These are phyloP conservation scores for Dovyalis caffra DNA, from an alignment of 345 rosid genomes.

Conservation along the genomic window DNA sequence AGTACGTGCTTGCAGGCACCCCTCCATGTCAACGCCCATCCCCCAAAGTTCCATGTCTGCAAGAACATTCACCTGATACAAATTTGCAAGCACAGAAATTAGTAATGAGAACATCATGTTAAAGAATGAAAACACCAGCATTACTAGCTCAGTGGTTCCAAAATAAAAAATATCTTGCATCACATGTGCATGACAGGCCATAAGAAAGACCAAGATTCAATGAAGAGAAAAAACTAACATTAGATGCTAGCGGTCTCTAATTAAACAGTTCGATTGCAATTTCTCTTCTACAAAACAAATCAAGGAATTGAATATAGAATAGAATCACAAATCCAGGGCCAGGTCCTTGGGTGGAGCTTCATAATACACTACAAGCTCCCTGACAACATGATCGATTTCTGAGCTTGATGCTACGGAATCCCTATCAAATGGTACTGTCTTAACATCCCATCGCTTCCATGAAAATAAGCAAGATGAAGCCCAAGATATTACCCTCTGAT, in stretches of 20 bases:
- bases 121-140: constrained; percentile 1
- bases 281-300: neutral
- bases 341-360: no score
- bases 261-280: neutral
- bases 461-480: neutral
- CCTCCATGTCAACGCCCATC: constrained; percentile 88
- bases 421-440: neutral
- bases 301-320: neutral
- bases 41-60: constrained; percentile 98
- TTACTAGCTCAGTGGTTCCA: neutral
- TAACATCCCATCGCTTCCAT: neutral
- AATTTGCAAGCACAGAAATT: constrained; percentile 16
- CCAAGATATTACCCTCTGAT: neutral
- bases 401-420: neutral
- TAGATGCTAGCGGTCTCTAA: neutral
- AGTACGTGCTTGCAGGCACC: constrained; percentile 70
- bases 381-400: no score
- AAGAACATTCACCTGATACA: constrained; percentile 71
- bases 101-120: constrained; percentile 11
- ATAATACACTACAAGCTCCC: no score
- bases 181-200: neutral
- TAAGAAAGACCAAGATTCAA: no score
- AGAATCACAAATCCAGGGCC: neutral
- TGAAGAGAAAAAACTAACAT: no score
- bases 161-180: neutral